These are phyloP conservation scores for Starmerella vaccinii DNA, from an alignment of 805 yeast genomes.

Conservation along the genomic window DNA sequence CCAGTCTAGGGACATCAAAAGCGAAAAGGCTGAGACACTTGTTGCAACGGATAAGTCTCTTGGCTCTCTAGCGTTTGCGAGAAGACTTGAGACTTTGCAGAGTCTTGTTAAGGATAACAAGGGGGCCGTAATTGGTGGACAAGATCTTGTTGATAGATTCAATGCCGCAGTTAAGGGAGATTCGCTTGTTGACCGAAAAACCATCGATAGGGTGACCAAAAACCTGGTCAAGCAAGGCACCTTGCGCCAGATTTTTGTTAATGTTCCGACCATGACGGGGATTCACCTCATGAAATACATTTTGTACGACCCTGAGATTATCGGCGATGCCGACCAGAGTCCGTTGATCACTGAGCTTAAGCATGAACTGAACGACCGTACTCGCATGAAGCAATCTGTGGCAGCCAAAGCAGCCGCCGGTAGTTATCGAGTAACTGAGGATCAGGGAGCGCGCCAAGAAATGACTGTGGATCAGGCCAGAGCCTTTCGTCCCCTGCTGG, in stretches of 20 bases:
- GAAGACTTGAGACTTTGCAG: conserved; percentile 38
- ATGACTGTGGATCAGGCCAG: conserved; percentile 13
- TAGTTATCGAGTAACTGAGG: conserved; percentile 1
- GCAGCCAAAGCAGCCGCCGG: conserved; percentile 14
- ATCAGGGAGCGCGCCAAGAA: neutral
- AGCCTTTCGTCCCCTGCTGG: conserved; percentile 6
- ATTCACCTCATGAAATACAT: conserved; percentile 23
- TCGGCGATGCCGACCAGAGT: conserved; percentile 23
- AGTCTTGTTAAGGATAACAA: conserved; percentile 36
- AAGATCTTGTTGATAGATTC: conserved; percentile 34
- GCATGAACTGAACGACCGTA: conserved; percentile 15
- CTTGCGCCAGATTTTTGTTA: conserved; percentile 26
- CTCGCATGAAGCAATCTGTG: conserved; percentile 1
- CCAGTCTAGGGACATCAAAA: too few relatives aligned
- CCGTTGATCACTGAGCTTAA: conserved; percentile 22
- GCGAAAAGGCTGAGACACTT: neutral
- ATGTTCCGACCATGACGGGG: conserved; percentile 23
- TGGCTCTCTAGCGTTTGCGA: conserved; percentile 37
- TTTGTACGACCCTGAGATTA: conserved; percentile 23
- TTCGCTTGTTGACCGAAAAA: conserved; percentile 44
- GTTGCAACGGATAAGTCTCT: neutral
- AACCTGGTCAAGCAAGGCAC: conserved; percentile 31
- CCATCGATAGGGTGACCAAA: conserved; percentile 39
- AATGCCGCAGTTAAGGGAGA: conserved; percentile 32
- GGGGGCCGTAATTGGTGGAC: conserved; percentile 41